phyloP scores from a whole-genome alignment of 495 filamentous ascomycete species.

The Neurospora sublineolata region DNA sequence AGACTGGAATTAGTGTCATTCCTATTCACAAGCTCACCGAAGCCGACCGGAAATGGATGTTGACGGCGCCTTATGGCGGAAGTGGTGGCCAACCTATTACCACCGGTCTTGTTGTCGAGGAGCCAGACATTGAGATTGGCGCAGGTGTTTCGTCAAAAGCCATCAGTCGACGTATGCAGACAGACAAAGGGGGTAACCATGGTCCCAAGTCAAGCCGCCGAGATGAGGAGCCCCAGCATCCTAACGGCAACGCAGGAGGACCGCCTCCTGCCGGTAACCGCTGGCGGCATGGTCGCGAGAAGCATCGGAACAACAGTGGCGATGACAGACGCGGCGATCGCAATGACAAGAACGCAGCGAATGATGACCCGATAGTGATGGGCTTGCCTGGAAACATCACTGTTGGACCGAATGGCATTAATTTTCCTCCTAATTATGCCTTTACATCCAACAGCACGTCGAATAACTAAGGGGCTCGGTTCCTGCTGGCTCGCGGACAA shows the following conservation, averaged over 20 bases:
- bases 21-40: conserved; percentile 87
- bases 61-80: conserved; percentile 86
- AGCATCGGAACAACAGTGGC: conserved; percentile 32
- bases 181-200: conserved; percentile 61
- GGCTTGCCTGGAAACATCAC: conserved; percentile 52
- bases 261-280: conserved; percentile 29
- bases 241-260: conserved; percentile 26
- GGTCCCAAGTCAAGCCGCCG: conserved; percentile 59
- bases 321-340: conserved; percentile 36
- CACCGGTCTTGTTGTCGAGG: conserved; percentile 79
- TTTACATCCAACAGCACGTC: conserved; percentile 10
- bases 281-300: conserved; percentile 35
- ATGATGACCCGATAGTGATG: conserved; percentile 33
- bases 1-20: conserved; percentile 83
- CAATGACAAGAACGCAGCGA: conserved; percentile 31
- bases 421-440: conserved; percentile 53
- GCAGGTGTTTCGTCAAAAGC: conserved; percentile 94
- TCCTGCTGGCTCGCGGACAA: neutral
- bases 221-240: conserved; percentile 37
- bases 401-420: conserved; percentile 52
- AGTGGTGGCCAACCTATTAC: conserved; percentile 76
- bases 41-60: conserved; percentile 94
- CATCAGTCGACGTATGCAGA: conserved; percentile 73
- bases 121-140: conserved; percentile 97
- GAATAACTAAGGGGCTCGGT: neutral